Conservation (phyloP, 2,329 filamentous ascomycete species). For the Plectosphaerella sp. region DNA sequence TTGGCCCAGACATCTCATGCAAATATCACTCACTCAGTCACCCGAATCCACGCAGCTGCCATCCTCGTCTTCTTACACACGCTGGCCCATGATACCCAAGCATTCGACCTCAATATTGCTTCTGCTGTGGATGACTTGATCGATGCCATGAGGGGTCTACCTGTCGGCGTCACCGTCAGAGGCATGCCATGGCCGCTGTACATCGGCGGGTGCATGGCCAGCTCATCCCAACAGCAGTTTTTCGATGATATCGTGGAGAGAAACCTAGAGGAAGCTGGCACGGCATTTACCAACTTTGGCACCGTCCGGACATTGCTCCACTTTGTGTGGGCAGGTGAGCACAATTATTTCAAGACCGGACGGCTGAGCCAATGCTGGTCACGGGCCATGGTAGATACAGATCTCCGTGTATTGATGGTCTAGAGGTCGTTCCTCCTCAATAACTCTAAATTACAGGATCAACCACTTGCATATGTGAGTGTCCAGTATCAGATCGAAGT, state of each 20-base stretch:
- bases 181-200: slow-evolving; percentile 7
- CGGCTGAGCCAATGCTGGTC: not conserved
- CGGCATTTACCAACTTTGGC: slow-evolving; percentile 6
- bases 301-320: not conserved
- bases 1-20: no score
- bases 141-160: slow-evolving; percentile 1
- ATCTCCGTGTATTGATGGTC: not conserved
- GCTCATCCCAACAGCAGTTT: not conserved
- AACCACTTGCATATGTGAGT: no score
- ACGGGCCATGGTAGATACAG: not conserved
- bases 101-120: not conserved
- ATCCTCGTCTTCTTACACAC: slow-evolving; percentile 1
- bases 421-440: no score
- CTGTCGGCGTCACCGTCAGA: not conserved
- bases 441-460: no score
- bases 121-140: slow-evolving; percentile 2
- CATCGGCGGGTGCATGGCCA: slow-evolving; percentile 6
- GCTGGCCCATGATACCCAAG: not conserved
- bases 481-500: not conserved
- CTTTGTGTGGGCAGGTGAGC: not conserved
- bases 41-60: slow-evolving; percentile 5
- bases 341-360: not conserved
- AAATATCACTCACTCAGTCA: not conserved
- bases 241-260: slow-evolving; percentile 3
- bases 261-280: slow-evolving; percentile 2